Percentiles rank a stretch among this genome's conserved stretches.
These are phyloP conservation scores for Skeletonema marinoi DNA, from an alignment of 108 stramenopile genomes.

Conservation along the genomic window DNA sequence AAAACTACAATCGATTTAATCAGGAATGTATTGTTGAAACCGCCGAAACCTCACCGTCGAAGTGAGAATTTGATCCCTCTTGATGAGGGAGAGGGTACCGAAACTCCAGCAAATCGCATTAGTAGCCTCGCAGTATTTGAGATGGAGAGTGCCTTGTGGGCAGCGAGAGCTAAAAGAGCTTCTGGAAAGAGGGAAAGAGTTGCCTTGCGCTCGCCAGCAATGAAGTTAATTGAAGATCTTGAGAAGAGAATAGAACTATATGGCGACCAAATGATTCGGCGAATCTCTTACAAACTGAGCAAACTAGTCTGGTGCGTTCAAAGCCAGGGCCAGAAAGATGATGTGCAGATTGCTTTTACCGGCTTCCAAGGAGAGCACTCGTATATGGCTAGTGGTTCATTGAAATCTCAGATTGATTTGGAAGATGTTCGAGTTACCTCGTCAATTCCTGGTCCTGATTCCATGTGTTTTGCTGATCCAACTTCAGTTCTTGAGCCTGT, in stretches of 20 bases:
- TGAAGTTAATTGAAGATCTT: constrained; percentile 37
- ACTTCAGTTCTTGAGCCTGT: constrained; percentile 31
- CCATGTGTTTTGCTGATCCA: constrained; percentile 45
- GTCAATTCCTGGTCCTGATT: constrained; percentile 44
- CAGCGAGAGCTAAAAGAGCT: constrained; percentile 4
- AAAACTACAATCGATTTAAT: constrained; percentile 55
- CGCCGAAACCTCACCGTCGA: constrained; percentile 37
- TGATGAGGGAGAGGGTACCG: constrained; percentile 9
- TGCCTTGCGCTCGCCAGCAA: constrained; percentile 26
- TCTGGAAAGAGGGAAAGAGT: constrained; percentile 40
- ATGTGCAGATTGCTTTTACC: constrained; percentile 48
- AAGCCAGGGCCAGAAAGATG: constrained; percentile 35
- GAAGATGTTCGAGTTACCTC: constrained; percentile 49
- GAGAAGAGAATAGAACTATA: constrained; percentile 31
- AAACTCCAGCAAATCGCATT: constrained; percentile 9
- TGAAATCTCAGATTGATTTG: constrained; percentile 32
- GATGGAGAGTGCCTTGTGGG: constrained; percentile 40
- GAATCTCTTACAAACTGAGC: constrained; percentile 35
- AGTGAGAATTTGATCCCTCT: constrained; percentile 11
- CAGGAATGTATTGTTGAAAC: constrained; percentile 47
- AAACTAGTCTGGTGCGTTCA: constrained; percentile 52
- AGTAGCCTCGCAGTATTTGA: constrained; percentile 40
- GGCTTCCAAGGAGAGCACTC: constrained; percentile 48
- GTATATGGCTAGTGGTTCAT: constrained; percentile 33
- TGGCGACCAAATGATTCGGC: constrained; percentile 31